Base-by-base conservation (phyloP, 371 early-diverging fungal genomes). In the Parasitella parasitica region DNA sequence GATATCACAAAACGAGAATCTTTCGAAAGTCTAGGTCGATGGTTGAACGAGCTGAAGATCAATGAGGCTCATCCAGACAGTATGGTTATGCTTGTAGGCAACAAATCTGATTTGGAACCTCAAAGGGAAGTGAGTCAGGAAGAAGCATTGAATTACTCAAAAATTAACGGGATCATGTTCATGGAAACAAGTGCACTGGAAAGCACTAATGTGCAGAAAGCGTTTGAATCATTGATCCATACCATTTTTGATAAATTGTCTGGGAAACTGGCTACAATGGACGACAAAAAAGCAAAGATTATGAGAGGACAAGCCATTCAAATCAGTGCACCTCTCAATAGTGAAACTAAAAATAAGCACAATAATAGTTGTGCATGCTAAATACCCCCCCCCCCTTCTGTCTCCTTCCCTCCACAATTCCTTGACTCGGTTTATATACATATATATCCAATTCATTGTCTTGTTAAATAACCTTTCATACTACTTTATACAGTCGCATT, bases 61-160 rank as follows among this genome's bases (percentile, higher is more conserved):
- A 92, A 95, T 63, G 94, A 98, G 69, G 97, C 96, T 28, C 89
- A 89, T 46, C 94, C 95, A 68, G 91, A 82, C 20, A 78, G 82
- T 58, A 91, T 94, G 80, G 93, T 97, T 77, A 86, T 98, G 73
- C 72, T 99, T 54, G 87, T 99, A 28, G 99, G 99, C 57, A 99
- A 99, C 87, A 99, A 99, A 83, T 89, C 94, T 61, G 99, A 99
- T 78, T 82, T 97, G 51, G 92, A 92, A 58, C 87, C 36, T 3
- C 37, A 51, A 16, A 83, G 93, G 39, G 81, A 83, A 38, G 92
- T 96, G 15, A 74, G 88, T 6, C 70, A 76, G 13, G 94, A 94
- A 64, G 94, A 94, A 63, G 97, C 91, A 49, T 85, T 86, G 46
- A 82, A 81, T 28, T 94, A 92, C 83, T 93, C 97, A 39, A 69